These are phyloP conservation scores for Isatis lusitanica DNA, from an alignment of 441 rosid genomes.

Conservation along the genomic window DNA sequence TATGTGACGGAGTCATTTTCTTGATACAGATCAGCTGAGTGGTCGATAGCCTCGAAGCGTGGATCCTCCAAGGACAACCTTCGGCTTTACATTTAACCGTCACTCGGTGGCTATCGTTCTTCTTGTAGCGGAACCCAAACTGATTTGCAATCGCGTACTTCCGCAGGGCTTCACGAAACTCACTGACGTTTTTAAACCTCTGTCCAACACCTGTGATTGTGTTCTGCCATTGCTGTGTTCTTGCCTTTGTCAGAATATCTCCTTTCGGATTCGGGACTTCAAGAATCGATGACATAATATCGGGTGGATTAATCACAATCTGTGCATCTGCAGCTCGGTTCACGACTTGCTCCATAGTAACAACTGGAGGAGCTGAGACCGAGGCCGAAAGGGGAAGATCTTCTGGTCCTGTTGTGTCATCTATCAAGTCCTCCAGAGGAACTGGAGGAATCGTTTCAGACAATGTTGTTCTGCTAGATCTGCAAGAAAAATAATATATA, in stretches of 20 bases:
- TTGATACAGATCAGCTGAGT: slow-evolving; percentile 88
- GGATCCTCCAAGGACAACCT: slow-evolving; percentile 96
- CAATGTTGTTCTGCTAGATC: slow-evolving; percentile 89
- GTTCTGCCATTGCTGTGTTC: slow-evolving; percentile 84
- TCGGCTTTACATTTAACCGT: slow-evolving; percentile 95
- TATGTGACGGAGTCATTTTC: slow-evolving; percentile 82
- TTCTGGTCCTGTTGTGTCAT: slow-evolving; percentile 49
- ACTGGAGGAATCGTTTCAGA: slow-evolving; percentile 62
- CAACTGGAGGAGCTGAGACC: slow-evolving; percentile 41
- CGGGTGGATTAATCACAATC: slow-evolving; percentile 45
- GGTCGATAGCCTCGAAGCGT: slow-evolving; percentile 82
- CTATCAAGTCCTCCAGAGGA: slow-evolving; percentile 51
- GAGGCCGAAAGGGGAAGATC: slow-evolving; percentile 33
- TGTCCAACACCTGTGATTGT: slow-evolving; percentile 91
- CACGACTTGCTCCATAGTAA: slow-evolving; percentile 47
- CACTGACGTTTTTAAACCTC: slow-evolving; percentile 72
- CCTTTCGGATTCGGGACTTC: slow-evolving; percentile 46
- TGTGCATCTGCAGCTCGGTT: slow-evolving; percentile 44
- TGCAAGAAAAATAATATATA: slow-evolving; percentile 31
- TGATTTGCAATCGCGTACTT: slow-evolving; percentile 90
- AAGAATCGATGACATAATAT: slow-evolving; percentile 51
- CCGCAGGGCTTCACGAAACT: slow-evolving; percentile 78
- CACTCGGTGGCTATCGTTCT: slow-evolving; percentile 91
- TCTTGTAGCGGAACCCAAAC: slow-evolving; percentile 86
- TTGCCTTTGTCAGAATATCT: slow-evolving; percentile 63